These are phyloP conservation scores for Danielozyma ontarioensis DNA, from an alignment of 805 yeast species.

Conservation along the genomic window DNA sequence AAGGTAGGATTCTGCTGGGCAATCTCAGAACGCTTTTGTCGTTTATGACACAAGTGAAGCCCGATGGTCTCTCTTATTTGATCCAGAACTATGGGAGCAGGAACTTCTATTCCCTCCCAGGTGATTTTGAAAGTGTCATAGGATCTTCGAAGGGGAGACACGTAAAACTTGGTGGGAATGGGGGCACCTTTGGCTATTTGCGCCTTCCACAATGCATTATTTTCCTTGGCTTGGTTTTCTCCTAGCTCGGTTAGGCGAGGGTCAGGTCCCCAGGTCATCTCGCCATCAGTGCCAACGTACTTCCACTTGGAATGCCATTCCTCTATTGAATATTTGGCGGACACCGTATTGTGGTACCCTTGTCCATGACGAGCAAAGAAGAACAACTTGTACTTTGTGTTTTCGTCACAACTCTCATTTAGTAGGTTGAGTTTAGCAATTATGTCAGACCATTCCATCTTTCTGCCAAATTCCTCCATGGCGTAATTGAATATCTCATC, in stretches of 20 bases:
- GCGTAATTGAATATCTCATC: conserved; percentile 18
- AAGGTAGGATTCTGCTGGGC: conserved; percentile 10
- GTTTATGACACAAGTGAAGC: conserved; percentile 18
- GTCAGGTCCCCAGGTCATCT: conserved; percentile 20
- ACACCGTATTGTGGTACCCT: conserved; percentile 20
- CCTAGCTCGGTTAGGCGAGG: conserved; percentile 21
- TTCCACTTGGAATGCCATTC: conserved; percentile 20
- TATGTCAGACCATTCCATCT: conserved; percentile 13
- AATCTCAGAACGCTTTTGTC: conserved; percentile 12
- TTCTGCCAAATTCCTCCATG: conserved; percentile 15
- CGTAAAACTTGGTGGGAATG: conserved; percentile 17
- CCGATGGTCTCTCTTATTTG: conserved; percentile 21
- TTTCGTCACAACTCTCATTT: conserved; percentile 8
- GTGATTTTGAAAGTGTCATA: conserved; percentile 15
- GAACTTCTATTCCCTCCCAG: conserved; percentile 16
- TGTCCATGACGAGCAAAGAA: conserved; percentile 24
- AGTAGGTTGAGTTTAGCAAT: conserved; percentile 7
- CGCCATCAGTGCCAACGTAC: conserved; percentile 19
- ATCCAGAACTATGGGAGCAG: conserved; percentile 14
- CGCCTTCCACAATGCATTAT: conserved; percentile 14
- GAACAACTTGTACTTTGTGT: conserved; percentile 16
- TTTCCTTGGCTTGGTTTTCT: conserved; percentile 18
- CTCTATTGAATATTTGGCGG: conserved; percentile 15
- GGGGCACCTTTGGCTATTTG: conserved; percentile 18
- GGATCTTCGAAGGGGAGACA: conserved; percentile 23